Percentiles rank a stretch among this genome's conserved stretches.
These are phyloP conservation scores for Hypocreales sp. DNA, from an alignment of 2,329 filamentous ascomycete genomes.

Conservation along the genomic window DNA sequence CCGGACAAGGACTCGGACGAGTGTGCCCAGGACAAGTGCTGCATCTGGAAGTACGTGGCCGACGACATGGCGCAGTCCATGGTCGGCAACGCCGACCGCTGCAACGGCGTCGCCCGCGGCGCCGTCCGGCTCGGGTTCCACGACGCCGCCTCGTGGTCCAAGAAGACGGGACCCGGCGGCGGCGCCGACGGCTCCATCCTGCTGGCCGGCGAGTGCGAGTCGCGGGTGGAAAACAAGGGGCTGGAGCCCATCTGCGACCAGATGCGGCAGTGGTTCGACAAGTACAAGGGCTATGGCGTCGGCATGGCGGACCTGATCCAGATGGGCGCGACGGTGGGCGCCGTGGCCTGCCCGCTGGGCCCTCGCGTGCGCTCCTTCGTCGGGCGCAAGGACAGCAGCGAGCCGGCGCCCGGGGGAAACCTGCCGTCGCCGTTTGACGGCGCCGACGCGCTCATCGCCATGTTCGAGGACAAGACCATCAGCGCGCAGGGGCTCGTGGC, in stretches of 20 bases:
- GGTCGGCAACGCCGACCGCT: slow-evolving; percentile 16
- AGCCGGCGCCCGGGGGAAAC: slow-evolving; percentile 20
- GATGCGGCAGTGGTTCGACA: slow-evolving; percentile 20
- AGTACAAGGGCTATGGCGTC: slow-evolving; percentile 23
- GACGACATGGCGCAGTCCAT: slow-evolving; percentile 19
- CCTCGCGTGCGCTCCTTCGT: slow-evolving; percentile 32
- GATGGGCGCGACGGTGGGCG: slow-evolving; percentile 26
- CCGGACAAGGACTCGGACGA: slow-evolving; percentile 1
- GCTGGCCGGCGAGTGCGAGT: slow-evolving; percentile 1
- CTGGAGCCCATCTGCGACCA: slow-evolving; percentile 23
- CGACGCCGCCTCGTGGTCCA: slow-evolving; percentile 23
- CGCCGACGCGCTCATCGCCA: slow-evolving; percentile 27
- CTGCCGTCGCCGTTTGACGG: slow-evolving; percentile 24
- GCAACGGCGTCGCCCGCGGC: slow-evolving; percentile 22
- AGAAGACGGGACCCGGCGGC: slow-evolving; percentile 9
- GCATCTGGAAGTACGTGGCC: slow-evolving; percentile 23
- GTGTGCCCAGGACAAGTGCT: slow-evolving; percentile 21
- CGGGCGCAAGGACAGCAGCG: slow-evolving; percentile 27
- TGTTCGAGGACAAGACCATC: slow-evolving; percentile 37
- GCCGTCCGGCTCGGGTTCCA: slow-evolving; percentile 29
- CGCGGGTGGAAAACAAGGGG: slow-evolving; percentile 25
- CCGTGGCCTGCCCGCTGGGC: slow-evolving; percentile 24
- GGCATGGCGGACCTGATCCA: slow-evolving; percentile 38
- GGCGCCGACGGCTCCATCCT: slow-evolving; percentile 24
- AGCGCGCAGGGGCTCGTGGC: slow-evolving; percentile 29